Evolutionary conservation across 1,284 basidiomycete genomes (phyloP).

Genomic region (Apiotrichum mycotoxinovorans): DNA sequence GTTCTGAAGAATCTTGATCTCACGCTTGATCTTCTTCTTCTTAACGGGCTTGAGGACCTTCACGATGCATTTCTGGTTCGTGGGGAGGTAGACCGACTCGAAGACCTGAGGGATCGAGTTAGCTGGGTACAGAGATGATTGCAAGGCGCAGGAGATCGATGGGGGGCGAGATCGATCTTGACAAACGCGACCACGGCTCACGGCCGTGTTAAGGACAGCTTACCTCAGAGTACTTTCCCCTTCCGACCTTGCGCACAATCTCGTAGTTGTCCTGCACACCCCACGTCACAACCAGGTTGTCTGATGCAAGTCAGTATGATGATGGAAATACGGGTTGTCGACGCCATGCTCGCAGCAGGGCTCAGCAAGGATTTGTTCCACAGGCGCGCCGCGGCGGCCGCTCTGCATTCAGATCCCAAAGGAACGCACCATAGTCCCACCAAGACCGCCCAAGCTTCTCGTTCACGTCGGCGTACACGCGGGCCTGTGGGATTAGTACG

Average conservation of each 20-base stretch:
- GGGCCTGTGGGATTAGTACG: slow-evolving; percentile 40
- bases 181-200: too few relatives aligned
- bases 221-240: slow-evolving; percentile 95
- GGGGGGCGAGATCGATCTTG: too few relatives aligned
- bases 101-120: slow-evolving; percentile 65
- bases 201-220: too few relatives aligned
- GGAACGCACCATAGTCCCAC: slow-evolving; percentile 60
- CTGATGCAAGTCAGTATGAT: slow-evolving; percentile 46
- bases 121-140: neutral
- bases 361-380: neutral
- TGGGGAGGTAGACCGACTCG: slow-evolving; percentile 90
- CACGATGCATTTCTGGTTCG: slow-evolving; percentile 94
- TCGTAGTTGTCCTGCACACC: slow-evolving; percentile 97
- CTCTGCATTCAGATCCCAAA: neutral
- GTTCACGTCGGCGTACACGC: slow-evolving; percentile 59
- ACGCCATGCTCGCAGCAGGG: too few relatives aligned
- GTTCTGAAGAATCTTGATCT: slow-evolving; percentile 98
- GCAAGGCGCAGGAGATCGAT: too few relatives aligned
- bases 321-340: too few relatives aligned
- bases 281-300: slow-evolving; percentile 91
- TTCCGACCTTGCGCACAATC: slow-evolving; percentile 92
- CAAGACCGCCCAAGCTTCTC: slow-evolving; percentile 57
- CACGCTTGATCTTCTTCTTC: slow-evolving; percentile 99
- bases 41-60: slow-evolving; percentile 99
- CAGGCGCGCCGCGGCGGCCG: neutral